These are phyloP conservation scores for Hepatocystis sp. DNA, from an alignment of 169 alveolate genomes.

Conservation along the genomic window DNA sequence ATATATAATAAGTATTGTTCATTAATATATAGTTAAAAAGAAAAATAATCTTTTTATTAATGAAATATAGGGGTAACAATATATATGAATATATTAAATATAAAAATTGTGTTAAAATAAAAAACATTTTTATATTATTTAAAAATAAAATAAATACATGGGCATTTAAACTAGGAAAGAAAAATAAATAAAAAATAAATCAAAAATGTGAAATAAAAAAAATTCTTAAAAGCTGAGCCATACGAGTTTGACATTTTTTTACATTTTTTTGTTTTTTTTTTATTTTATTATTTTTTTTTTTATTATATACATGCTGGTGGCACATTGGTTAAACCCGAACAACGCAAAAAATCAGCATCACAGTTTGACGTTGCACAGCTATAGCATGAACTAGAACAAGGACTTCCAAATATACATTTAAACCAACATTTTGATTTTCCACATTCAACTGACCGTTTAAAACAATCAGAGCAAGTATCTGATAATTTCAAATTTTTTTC, in stretches of 20 bases:
- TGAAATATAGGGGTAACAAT: too few species aligned
- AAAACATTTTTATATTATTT: too few species aligned
- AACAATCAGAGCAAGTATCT: constrained; percentile 43
- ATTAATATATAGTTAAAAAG: too few species aligned
- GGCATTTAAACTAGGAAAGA: too few species aligned
- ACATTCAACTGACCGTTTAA: constrained; percentile 52
- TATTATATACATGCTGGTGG: constrained; percentile 36
- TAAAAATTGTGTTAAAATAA: too few species aligned
- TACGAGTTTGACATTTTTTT: neutral
- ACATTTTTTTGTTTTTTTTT: neutral
- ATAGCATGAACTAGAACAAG: constrained; percentile 31
- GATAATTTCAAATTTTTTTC: constrained; percentile 31
- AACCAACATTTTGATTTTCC: constrained; percentile 74
- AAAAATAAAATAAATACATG: too few species aligned
- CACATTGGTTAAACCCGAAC: constrained; percentile 34
- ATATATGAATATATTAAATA: too few species aligned
- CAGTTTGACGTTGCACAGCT: constrained; percentile 26
- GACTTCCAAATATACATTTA: constrained; percentile 37
- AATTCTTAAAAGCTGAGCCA: neutral
- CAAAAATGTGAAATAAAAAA: too few species aligned
- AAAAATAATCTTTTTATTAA: too few species aligned
- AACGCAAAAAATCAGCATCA: constrained; percentile 21
- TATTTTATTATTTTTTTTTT: constrained; percentile 1
- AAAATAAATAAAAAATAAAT: too few species aligned
- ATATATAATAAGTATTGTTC: too few species aligned